These are phyloP conservation scores for Petunia secreta DNA, from an alignment of 257 asterid genomes.

Conservation along the genomic window DNA sequence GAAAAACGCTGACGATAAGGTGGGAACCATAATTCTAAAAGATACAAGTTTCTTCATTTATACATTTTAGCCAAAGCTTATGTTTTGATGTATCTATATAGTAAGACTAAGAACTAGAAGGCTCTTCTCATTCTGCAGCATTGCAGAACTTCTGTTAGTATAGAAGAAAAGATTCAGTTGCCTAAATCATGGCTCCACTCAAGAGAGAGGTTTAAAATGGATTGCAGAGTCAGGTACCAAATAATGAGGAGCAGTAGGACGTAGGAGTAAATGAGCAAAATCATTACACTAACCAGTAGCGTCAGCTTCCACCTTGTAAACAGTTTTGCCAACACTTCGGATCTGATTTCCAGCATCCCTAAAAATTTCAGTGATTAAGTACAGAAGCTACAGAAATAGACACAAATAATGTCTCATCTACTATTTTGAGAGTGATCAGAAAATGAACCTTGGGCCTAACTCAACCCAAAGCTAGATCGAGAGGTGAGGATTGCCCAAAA, in stretches of 20 bases:
- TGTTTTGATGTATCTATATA: not conserved
- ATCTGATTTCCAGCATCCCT: conserved; percentile 81
- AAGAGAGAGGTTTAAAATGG: not conserved
- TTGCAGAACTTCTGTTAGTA: conserved; percentile 2
- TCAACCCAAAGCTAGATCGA: too few relatives aligned
- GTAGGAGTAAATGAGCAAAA: not conserved
- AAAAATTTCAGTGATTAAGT: conserved; percentile 36
- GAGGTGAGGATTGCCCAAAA: too few relatives aligned
- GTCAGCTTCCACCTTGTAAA: conserved; percentile 73
- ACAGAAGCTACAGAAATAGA: conserved; percentile 30
- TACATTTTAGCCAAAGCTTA: not conserved
- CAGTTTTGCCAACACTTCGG: conserved; percentile 63
- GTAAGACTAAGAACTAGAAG: conserved; percentile 5
- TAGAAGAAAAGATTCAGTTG: not conserved
- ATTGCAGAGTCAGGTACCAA: not conserved
- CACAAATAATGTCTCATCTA: not conserved
- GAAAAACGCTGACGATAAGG: not conserved
- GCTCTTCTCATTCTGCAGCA: conserved; percentile 11
- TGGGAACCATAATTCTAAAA: not conserved
- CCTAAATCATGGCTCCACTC: conserved; percentile 12
- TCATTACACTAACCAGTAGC: conserved; percentile 66
- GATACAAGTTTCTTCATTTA: not conserved
- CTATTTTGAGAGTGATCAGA: not conserved
- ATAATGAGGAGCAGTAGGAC: not conserved
- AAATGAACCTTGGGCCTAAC: too few relatives aligned